Percentiles rank a stretch among this genome's conserved stretches.
Evolutionary conservation across 345 rosid genomes (phyloP).

Genomic region (Cochlearia excelsa): DNA sequence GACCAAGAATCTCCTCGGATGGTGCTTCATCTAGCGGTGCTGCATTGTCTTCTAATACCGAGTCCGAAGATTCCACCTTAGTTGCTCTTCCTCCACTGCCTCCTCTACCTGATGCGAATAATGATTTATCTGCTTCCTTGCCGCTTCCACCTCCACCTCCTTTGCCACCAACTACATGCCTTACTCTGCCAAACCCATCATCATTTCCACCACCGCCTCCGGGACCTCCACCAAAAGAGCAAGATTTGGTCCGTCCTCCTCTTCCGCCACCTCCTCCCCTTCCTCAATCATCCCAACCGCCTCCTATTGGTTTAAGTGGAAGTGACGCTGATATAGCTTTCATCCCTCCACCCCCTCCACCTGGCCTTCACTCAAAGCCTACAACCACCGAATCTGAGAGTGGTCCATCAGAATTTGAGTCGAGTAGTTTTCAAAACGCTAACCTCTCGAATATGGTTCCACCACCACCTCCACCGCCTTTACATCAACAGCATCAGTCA

Average conservation of each 20-base stretch:
- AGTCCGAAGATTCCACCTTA: conserved; percentile 55
- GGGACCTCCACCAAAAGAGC: conserved; percentile 82
- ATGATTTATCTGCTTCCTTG: conserved; percentile 51
- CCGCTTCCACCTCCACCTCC: conserved; percentile 88
- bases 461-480: conserved; percentile 83
- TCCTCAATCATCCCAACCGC: conserved; percentile 55
- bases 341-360: conserved; percentile 61
- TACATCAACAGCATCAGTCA: conserved; percentile 59
- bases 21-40: conserved; percentile 55
- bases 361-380: conserved; percentile 49
- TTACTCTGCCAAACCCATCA: conserved; percentile 55
- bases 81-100: conserved; percentile 64
- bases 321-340: conserved; percentile 45
- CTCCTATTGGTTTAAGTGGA: conserved; percentile 55
- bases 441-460: conserved; percentile 54
- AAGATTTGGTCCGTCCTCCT: conserved; percentile 43
- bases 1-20: conserved; percentile 75
- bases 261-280: conserved; percentile 72
- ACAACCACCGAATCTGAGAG: conserved; percentile 48
- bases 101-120: conserved; percentile 59
- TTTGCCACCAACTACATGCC: conserved; percentile 63
- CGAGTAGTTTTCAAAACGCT: conserved; percentile 39
- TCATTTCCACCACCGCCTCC: conserved; percentile 88
- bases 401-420: conserved; percentile 46
- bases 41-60: conserved; percentile 58